Conservation (phyloP, 2,329 filamentous ascomycete species). For the Apiospora marii region DNA sequence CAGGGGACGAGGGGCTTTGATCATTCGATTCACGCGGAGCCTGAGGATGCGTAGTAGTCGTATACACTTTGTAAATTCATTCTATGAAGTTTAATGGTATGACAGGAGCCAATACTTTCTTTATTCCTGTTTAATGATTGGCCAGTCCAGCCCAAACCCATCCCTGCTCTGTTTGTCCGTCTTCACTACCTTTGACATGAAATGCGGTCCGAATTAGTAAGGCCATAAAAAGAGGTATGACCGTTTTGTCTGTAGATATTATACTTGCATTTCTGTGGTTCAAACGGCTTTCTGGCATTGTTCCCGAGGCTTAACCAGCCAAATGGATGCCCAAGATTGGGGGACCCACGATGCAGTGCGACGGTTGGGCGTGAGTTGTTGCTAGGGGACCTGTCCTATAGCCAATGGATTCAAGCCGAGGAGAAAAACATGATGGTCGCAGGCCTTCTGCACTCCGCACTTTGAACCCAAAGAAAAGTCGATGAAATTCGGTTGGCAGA, state of each 20-base stretch:
- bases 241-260: not conserved
- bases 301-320: not conserved
- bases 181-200: not conserved
- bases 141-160: slow-evolving; percentile 17
- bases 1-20: slow-evolving; percentile 16
- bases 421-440: not conserved
- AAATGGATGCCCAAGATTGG: not conserved
- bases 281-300: not conserved
- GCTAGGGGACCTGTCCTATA: not conserved
- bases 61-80: slow-evolving; percentile 46
- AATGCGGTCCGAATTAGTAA: not conserved
- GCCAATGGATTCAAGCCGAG: not conserved
- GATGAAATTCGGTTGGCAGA: slow-evolving; percentile 1
- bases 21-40: slow-evolving; percentile 31
- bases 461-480: not conserved
- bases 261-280: not conserved
- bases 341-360: slow-evolving; percentile 8
- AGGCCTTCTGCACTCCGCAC: not conserved
- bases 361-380: slow-evolving; percentile 6
- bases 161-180: slow-evolving; percentile 22
- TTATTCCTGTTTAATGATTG: not conserved
- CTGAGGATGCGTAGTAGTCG: slow-evolving; percentile 39
- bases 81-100: slow-evolving; percentile 43
- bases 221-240: not conserved
- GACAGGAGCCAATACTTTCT: slow-evolving; percentile 24